Base-by-base conservation (phyloP, 306 rosid species). In the Lithocarpus polystachyus region DNA sequence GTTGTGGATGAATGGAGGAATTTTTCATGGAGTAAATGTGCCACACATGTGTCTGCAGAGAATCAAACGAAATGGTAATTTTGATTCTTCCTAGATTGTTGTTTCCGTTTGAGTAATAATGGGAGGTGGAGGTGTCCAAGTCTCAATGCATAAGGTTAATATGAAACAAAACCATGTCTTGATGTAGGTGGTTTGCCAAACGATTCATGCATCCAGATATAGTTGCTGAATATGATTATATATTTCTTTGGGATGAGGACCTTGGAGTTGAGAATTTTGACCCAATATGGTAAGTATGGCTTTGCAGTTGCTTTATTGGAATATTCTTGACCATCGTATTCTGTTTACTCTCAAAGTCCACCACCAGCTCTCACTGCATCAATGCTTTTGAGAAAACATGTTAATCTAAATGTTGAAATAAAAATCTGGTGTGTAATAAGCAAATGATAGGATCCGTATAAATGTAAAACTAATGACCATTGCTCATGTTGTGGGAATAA, bases 231-330 rank as follows among this genome's bases (percentile, higher is more conserved):
- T 94, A 94, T 57, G 71, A 87, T 79, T 90, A 88, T 81, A 87
- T 94, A 61, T 94, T 94, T 88, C 99, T 94, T 17, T 94, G 99
- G 99, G 99, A 94, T 20, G 99, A 94, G 79, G 99, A 94, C 83
- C 92, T 94, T 75, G 97, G 92, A 55, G 97, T 94, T 14, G 97
- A 94, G 72, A 82, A 89, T 82, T 94, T 94, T 77, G 82, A 92
- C 82, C 90, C 97, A 0, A 80, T 84, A 56, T 77, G 89, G 99
- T 94, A 77, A 74, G 79, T 67, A 60, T 54, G 31, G 23, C 9
- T 48, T 33, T 67, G 12, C n/a, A 26, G 55, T 29, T 65, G 18
- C 26, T 29, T 72, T 45, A 29, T 29, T 2, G 26, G 37, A 71
- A 71, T 71, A 35, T 60, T 35, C 64, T 76, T 75, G 55, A 48